Conservation (phyloP, 768 basidiomycete species). For the Dentipellis fragilis region DNA sequence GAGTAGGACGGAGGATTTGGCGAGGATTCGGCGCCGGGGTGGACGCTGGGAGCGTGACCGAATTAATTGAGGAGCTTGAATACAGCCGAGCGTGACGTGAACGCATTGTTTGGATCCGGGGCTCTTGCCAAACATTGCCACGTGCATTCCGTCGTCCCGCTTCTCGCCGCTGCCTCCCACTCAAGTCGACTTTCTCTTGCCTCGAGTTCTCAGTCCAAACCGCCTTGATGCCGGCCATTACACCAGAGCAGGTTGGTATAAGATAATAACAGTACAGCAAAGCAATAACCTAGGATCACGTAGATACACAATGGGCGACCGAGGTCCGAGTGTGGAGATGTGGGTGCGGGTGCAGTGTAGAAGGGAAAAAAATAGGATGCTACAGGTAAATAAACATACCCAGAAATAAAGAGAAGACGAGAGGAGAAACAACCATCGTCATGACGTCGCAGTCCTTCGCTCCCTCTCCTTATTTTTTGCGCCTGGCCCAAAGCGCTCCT, state of each 20-base stretch:
- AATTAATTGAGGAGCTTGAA: no score
- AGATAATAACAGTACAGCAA: constrained; percentile 13
- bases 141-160: not conserved
- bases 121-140: not conserved
- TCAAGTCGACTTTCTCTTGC: no score
- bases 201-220: not conserved
- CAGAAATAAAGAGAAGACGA: not conserved
- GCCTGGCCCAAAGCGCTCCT: constrained; percentile 73
- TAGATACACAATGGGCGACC: not conserved
- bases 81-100: not conserved
- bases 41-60: no score
- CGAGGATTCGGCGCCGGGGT: no score
- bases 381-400: not conserved
- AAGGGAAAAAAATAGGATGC: not conserved
- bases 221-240: not conserved
- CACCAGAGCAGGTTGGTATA: constrained; percentile 12
- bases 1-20: no score
- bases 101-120: not conserved
- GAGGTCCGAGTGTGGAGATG: no score
- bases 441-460: constrained; percentile 21
- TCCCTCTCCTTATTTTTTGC: constrained; percentile 30
- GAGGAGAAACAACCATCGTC: constrained; percentile 3
- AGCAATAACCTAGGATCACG: not conserved
- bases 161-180: no score
- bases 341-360: not conserved